These are phyloP conservation scores for Hypoxylon intermedium DNA, from an alignment of 495 filamentous ascomycete genomes.

Conservation along the genomic window DNA sequence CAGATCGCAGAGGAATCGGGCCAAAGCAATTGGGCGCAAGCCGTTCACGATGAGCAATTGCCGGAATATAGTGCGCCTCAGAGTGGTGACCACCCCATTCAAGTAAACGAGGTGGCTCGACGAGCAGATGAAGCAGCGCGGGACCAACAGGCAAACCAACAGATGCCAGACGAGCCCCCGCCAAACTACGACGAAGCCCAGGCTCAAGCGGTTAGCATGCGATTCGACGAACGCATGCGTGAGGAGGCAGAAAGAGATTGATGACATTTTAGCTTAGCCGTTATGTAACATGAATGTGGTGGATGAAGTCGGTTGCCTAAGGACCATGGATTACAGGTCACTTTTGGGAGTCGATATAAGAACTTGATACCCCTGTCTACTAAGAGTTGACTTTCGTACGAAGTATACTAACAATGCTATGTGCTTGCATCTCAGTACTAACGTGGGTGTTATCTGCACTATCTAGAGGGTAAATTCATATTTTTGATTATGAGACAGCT, in stretches of 20 bases:
- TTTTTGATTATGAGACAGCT: no score
- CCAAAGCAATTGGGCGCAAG: conserved; percentile 58
- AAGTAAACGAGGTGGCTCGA: conserved; percentile 31
- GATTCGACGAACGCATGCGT: conserved; percentile 55
- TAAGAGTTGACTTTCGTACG: conserved; percentile 7
- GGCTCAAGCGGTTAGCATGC: conserved; percentile 69
- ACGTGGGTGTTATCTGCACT: no score
- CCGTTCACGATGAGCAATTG: conserved; percentile 79
- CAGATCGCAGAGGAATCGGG: conserved; percentile 66
- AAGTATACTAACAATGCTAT: conserved; percentile 1
- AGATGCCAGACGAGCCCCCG: conserved; percentile 77
- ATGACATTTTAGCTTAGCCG: conserved; percentile 13
- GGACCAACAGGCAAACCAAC: conserved; percentile 43
- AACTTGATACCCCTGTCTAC: conserved; percentile 31
- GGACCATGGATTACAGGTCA: conserved; percentile 6
- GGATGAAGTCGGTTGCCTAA: conserved; percentile 6
- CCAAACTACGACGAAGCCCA: conserved; percentile 95
- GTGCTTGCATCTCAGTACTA: conserved; percentile 5
- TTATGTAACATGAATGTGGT: conserved; percentile 2
- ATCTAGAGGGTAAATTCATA: no score
- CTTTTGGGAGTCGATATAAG: conserved; percentile 22
- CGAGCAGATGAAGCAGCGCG: conserved; percentile 34
- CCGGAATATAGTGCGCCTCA: conserved; percentile 74
- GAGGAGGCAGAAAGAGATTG: conserved; percentile 54
- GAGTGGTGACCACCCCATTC: conserved; percentile 32